Evolutionary conservation across 2,329 filamentous ascomycete species (phyloP), one percentile per base, ranked within the genome.

Genomic region (Penicillium frequentans): DNA sequence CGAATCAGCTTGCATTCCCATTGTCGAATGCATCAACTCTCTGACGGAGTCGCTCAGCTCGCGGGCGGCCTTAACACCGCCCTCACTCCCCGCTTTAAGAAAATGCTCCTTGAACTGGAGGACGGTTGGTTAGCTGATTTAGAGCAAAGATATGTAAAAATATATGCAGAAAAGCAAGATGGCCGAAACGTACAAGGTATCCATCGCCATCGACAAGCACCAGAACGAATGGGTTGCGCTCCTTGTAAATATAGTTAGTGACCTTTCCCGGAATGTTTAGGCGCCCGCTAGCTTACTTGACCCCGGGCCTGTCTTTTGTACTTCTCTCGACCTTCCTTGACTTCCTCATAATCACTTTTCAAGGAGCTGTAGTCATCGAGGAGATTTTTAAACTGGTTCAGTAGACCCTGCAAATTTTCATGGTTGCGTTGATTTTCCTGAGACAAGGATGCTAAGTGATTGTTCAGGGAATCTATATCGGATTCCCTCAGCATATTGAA

Each of bases 191-290:
- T 44, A 74, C 66, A 23, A 81, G 65, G 63, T 86, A 87, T 48
- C 82, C 83, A 69, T 88, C 84, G 21, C 84, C 86, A 55, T 88
- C 85, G 13, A 88, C 73, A 0, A 88, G 73, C 7, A 88, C 81
- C 2, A 88, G 75, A 1, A 84, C 83, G 62, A 87, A 88, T 0
- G 84, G 81, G 58, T 83, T 83, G 21, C 81, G 79, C 24, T 83
- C 73, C 65, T 78, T 66, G 21, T 0, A 2, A 21, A 27, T 27
- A 64, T 57, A 9, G 21, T 48, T 29, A 47, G 65, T 31, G 58
- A 54, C 56, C 44, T 45, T 49, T 42, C 27, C 31, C 16, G 37
- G 27, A 33, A 29, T 16, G 49, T 39, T 21, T 31, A 31, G 33
- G 26, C 43, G 26, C 19, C 39, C 44, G 21, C n/a, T 14, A 49